Evolutionary conservation across 176 grass and related monocot genomes (phyloP), one percentile per base, ranked within the genome.

Genomic region (Elaeis guineensis): DNA sequence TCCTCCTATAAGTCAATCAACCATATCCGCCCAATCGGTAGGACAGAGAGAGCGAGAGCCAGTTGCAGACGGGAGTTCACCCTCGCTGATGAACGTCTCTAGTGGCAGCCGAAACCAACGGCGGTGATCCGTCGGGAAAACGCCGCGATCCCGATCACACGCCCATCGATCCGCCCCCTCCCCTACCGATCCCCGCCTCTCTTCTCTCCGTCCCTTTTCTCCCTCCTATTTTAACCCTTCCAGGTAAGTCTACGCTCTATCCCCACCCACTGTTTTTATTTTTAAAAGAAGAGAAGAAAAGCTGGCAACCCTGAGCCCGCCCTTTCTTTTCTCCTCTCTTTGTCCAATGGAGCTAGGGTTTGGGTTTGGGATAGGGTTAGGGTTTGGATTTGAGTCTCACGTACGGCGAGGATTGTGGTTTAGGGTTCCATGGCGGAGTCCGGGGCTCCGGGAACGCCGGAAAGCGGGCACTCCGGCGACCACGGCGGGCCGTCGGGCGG

Each of bases 341-440:
- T 9, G 6, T 35, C 32, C 6, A 35, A 35, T 35, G 32, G 32
- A 35, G 32, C 32, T 35, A 35, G 2, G 25, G 3, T 4, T 26
- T 0, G 23, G 23, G 23, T 23, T 23, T 0, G 23, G 23, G 23
- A 2, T 23, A 2, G 32, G 32, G 32, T 35, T 35, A 35, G 7
- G 7, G 8, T 35, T 35, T 35, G 32, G 32, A 9, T 35, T 35
- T 1, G 7, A 1, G 32, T 35, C 32, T 35, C 7, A 35, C 7
- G 32, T 35, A 1, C 7, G 22, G 5, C 17, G 2, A 16, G 23
- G 22, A 30, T 25, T 61, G 6, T 16, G 58, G 58, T 61, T 7
- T 25, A 32, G 65, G 51, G 6, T 35, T 15, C 35, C 52, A 70
- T 70, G 67, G 54, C 54, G 55, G 55, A 70, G 25, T 58, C 55